Evolutionary conservation across 202 grass and related monocot genomes (phyloP), one percentile per base, ranked within the genome.

Genomic region (Hordeum pubiflorum): DNA sequence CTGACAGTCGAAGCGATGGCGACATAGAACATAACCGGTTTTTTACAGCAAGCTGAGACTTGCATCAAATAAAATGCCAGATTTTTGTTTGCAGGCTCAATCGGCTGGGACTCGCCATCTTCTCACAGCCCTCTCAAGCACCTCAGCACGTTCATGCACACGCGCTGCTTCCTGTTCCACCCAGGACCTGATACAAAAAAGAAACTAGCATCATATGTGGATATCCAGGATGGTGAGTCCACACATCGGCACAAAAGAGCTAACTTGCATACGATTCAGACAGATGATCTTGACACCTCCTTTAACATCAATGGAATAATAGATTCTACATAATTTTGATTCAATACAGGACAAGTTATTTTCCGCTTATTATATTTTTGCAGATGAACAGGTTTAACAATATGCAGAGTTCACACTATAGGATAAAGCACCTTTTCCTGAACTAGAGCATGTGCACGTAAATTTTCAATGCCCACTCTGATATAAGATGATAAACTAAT

Each of bases 161-260:
- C 74, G 64, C 9, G 79, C 76, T 26, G 90, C 92, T 88, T 98
- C 96, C 60, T 89, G 82, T 9, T 98, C 87, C 40, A 98, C 88
- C 96, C 96, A 98, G 52, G 84, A 93, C 58, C 96, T 98, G 79
- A 33, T 11, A 57, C 5, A 61, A 10, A 46, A 14, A 14, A 50
- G 17, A 40, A 54, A 22, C 48, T 4, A 40, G 9, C 23, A 9
- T 54, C 14, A 61, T 69, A 20, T 38, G 9, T 60, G 32, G 57
- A 69, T 39, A 40, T 38, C 27, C 31, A 71, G 21, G 31, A 15
- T 12, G 55, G 12, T 54, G 12, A 24, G 7, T 44, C 4, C 7
- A 1, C 54, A 77, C 14, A 59, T 44, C 4, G 4, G 4, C 54
- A 77, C 14, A 59, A n/a, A 46, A 27, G 48, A 64, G 18, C 38